phyloP scores from a whole-genome alignment of 768 basidiomycete genomes.

The Boletus vermiculosoides region DNA sequence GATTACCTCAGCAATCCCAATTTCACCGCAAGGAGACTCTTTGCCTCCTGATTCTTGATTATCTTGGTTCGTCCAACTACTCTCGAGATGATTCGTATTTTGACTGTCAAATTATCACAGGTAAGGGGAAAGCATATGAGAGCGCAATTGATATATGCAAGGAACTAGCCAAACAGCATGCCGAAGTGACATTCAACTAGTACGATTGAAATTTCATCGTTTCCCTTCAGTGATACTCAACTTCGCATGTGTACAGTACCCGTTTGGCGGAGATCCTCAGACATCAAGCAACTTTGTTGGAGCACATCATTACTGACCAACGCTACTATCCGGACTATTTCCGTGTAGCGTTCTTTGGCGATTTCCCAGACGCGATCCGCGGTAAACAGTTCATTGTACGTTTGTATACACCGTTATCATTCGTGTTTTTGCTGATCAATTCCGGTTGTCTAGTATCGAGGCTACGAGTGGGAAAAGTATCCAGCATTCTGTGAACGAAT shows the following conservation, averaged over 20 bases:
- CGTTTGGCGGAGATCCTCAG: slow-evolving; percentile 82
- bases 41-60: slow-evolving; percentile 89
- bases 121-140: slow-evolving; percentile 98
- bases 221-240: slow-evolving; percentile 2
- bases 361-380: slow-evolving; percentile 80
- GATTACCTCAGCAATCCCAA: slow-evolving; percentile 87
- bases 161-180: slow-evolving; percentile 86
- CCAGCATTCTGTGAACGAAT: slow-evolving; percentile 88
- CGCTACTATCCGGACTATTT: slow-evolving; percentile 93
- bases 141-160: slow-evolving; percentile 90
- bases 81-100: neutral
- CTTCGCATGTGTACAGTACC: slow-evolving; percentile 43
- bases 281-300: slow-evolving; percentile 84
- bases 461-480: slow-evolving; percentile 93
- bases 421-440: neutral
- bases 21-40: slow-evolving; percentile 95
- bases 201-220: slow-evolving; percentile 37
- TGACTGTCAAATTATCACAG: slow-evolving; percentile 37
- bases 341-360: slow-evolving; percentile 90
- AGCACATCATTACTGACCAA: slow-evolving; percentile 80
- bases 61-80: slow-evolving; percentile 58
- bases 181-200: slow-evolving; percentile 90
- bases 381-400: slow-evolving; percentile 89
- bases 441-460: slow-evolving; percentile 66
- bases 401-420: neutral